Evolutionary conservation across 2,329 filamentous ascomycete species (phyloP).

Genomic region (Peltaster fructicola): DNA sequence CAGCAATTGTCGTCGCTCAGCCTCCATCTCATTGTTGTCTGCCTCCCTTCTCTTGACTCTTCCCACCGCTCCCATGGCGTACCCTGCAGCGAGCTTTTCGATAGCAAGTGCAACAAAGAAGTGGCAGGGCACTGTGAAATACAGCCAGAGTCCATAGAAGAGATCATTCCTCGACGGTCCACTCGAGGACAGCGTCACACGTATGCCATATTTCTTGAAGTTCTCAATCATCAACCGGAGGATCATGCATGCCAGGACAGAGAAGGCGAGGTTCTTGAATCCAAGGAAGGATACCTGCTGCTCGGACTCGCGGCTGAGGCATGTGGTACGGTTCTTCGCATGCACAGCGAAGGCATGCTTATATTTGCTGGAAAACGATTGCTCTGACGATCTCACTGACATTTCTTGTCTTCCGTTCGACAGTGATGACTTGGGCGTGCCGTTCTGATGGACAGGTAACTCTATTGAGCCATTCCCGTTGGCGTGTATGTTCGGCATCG

Average conservation of each 20-base stretch:
- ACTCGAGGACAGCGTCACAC: slow-evolving; percentile 69
- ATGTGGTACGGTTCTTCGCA: slow-evolving; percentile 52
- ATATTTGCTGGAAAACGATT: slow-evolving; percentile 65
- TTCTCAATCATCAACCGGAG: slow-evolving; percentile 84
- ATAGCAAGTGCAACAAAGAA: slow-evolving; percentile 81
- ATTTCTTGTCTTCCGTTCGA: no score
- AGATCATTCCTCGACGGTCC: slow-evolving; percentile 69
- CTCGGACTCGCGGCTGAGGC: slow-evolving; percentile 66
- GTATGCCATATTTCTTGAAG: slow-evolving; percentile 88
- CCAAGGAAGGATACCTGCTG: slow-evolving; percentile 59
- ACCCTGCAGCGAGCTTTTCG: slow-evolving; percentile 63
- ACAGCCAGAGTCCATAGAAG: slow-evolving; percentile 57
- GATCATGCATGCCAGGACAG: slow-evolving; percentile 84
- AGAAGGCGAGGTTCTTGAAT: slow-evolving; percentile 90
- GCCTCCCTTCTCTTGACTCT: slow-evolving; percentile 32
- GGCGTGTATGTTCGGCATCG: no score
- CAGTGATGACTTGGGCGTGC: no score
- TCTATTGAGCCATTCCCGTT: no score
- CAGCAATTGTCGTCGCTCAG: slow-evolving; percentile 8
- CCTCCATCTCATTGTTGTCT: slow-evolving; percentile 37
- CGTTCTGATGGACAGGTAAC: no score
- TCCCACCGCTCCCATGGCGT: slow-evolving; percentile 52
- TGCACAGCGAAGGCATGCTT: slow-evolving; percentile 85
- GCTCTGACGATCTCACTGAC: no score
- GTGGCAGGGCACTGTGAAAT: slow-evolving; percentile 77